These are phyloP conservation scores for Diaporthe sp. DNA, from an alignment of 2,329 filamentous ascomycete species.

Conservation along the genomic window DNA sequence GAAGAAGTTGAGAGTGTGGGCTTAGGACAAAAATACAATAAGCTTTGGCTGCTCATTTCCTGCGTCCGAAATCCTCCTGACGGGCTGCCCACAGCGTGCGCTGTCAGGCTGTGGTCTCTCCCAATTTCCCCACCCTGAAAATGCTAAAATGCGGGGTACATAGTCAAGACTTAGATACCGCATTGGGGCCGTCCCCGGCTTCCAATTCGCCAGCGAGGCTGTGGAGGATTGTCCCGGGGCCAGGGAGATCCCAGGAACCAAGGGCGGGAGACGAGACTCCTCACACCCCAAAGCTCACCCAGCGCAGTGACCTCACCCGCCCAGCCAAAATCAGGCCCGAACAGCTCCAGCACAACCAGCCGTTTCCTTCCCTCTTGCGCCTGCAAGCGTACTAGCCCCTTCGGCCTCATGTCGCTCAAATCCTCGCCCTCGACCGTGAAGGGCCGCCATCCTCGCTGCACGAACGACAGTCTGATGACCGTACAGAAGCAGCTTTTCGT, in stretches of 20 bases:
- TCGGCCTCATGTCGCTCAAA: constrained; percentile 29
- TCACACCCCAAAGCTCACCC: neutral
- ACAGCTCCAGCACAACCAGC: constrained; percentile 5
- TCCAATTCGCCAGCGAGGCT: neutral
- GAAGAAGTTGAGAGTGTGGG: neutral
- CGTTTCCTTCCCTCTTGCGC: neutral
- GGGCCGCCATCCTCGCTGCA: neutral
- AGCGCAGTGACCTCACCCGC: neutral
- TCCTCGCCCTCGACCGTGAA: neutral
- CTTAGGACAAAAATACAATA: neutral
- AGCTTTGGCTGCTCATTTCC: neutral
- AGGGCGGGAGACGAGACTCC: neutral
- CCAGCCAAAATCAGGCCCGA: neutral
- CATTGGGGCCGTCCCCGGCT: constrained; percentile 14
- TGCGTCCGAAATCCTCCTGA: neutral
- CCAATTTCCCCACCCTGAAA: constrained; percentile 22
- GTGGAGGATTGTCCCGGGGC: neutral
- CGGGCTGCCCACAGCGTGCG: neutral
- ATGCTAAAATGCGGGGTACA: constrained; percentile 26
- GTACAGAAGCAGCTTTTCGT: neutral
- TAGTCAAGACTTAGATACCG: constrained; percentile 12
- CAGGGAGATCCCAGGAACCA: neutral
- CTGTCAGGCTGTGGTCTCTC: neutral
- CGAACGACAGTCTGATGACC: neutral
- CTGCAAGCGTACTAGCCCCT: neutral